Conservation (phyloP, 805 yeast species). For the Lachancea sp. region DNA sequence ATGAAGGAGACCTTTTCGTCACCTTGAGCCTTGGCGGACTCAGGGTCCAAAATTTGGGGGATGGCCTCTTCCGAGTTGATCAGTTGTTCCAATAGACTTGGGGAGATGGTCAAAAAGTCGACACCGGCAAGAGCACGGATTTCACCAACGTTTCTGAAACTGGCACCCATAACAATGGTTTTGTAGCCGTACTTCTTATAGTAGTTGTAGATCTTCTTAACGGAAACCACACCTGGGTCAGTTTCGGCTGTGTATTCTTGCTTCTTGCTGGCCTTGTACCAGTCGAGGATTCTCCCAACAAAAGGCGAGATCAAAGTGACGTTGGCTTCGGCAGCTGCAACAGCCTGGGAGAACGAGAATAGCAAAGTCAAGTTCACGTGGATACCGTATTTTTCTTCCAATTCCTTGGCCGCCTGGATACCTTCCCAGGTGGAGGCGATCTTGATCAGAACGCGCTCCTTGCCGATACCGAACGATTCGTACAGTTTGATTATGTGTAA, state of each 20-base stretch:
- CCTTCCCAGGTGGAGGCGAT: slow-evolving; percentile 99
- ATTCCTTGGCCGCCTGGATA: slow-evolving; percentile 95
- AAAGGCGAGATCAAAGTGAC: slow-evolving; percentile 97
- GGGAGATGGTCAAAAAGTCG: slow-evolving; percentile 93
- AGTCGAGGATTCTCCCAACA: slow-evolving; percentile 97
- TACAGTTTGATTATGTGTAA: slow-evolving; percentile 82
- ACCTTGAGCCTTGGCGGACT: slow-evolving; percentile 45
- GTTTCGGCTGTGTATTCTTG: slow-evolving; percentile 65
- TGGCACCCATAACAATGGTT: slow-evolving; percentile 99
- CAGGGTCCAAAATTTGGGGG: slow-evolving; percentile 74
- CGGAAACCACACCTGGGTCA: slow-evolving; percentile 96
- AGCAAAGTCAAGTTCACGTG: slow-evolving; percentile 94
- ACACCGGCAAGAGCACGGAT: slow-evolving; percentile 95
- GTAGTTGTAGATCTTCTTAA: slow-evolving; percentile 86
- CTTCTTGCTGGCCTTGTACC: slow-evolving; percentile 94
- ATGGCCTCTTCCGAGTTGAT: slow-evolving; percentile 69
- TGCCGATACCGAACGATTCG: slow-evolving; percentile 74
- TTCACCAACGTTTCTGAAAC: slow-evolving; percentile 96
- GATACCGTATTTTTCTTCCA: slow-evolving; percentile 83
- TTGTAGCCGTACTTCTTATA: slow-evolving; percentile 95
- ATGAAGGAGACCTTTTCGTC: slow-evolving; percentile 70
- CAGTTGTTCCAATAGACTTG: slow-evolving; percentile 84
- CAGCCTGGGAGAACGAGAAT: slow-evolving; percentile 95
- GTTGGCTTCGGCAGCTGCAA: slow-evolving; percentile 97
- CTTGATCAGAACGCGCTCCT: slow-evolving; percentile 91